Percentiles rank a stretch among this genome's conserved stretches.
These are phyloP conservation scores for Fusarium sambucinum DNA, from an alignment of 2,329 filamentous ascomycete genomes.

Conservation along the genomic window DNA sequence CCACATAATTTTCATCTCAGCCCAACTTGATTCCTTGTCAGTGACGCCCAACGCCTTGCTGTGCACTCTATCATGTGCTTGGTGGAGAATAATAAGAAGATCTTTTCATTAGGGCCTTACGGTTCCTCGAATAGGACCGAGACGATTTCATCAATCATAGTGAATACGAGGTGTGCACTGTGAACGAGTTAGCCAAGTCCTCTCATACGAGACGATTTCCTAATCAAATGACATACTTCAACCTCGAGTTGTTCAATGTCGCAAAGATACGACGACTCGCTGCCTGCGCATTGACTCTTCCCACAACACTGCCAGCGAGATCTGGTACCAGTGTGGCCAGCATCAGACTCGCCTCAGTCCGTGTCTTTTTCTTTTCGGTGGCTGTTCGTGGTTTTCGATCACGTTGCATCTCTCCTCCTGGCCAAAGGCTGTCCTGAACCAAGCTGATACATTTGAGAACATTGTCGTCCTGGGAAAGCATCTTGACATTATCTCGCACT, in stretches of 20 bases:
- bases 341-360: constrained; percentile 89
- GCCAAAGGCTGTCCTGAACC: constrained; percentile 85
- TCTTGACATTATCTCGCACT: constrained; percentile 84
- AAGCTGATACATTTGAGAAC: constrained; percentile 80
- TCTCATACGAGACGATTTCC: background rate
- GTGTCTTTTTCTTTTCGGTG: constrained; percentile 81
- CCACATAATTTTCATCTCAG: constrained; percentile 18
- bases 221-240: constrained; percentile 75
- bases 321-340: constrained; percentile 91
- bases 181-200: constrained; percentile 29
- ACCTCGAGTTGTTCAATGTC: constrained; percentile 87
- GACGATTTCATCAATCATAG: constrained; percentile 77
- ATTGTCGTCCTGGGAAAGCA: constrained; percentile 80
- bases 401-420: constrained; percentile 69
- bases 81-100: constrained; percentile 18
- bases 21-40: constrained; percentile 34
- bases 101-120: constrained; percentile 24
- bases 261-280: constrained; percentile 91
- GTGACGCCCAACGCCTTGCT: constrained; percentile 44
- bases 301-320: constrained; percentile 91
- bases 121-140: constrained; percentile 70
- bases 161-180: constrained; percentile 76
- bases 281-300: constrained; percentile 88
- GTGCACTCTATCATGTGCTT: constrained; percentile 35
- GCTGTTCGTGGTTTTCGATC: constrained; percentile 69